Percentiles rank a stretch among this genome's conserved stretches.
Conservation (phyloP, 768 basidiomycete genomes). For the Leucosporidium yakuticum region DNA sequence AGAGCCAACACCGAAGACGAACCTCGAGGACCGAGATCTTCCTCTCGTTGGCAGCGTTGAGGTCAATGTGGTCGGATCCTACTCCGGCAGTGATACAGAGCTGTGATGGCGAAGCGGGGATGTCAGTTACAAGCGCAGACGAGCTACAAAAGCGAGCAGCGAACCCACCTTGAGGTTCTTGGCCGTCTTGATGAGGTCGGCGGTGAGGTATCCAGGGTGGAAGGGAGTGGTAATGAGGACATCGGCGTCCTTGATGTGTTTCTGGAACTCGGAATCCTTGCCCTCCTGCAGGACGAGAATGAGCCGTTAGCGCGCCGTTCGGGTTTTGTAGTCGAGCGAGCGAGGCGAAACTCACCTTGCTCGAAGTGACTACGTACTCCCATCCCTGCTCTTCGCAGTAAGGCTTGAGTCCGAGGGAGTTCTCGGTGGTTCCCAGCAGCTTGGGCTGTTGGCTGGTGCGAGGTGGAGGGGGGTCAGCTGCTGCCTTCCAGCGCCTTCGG, state of each 20-base stretch:
- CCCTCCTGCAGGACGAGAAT: conserved; percentile 38
- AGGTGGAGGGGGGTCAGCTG: too few relatives aligned
- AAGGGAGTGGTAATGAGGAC: conserved; percentile 38
- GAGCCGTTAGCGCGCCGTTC: too few relatives aligned
- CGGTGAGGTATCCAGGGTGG: conserved; percentile 40
- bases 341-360: conserved; percentile 35
- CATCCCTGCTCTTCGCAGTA: conserved; percentile 42
- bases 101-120: background rate
- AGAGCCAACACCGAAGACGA: conserved; percentile 48
- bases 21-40: conserved; percentile 74
- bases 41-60: conserved; percentile 76
- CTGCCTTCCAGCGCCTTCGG: too few relatives aligned
- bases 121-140: background rate
- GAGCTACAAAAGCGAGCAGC: background rate
- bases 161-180: conserved; percentile 80
- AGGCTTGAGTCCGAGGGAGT: conserved; percentile 41
- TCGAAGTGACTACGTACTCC: conserved; percentile 44
- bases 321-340: too few relatives aligned
- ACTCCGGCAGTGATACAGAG: conserved; percentile 26
- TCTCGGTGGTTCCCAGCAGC: conserved; percentile 72
- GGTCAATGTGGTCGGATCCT: conserved; percentile 82
- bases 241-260: conserved; percentile 39
- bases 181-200: conserved; percentile 50
- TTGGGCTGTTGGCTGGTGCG: background rate
- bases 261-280: conserved; percentile 38